Base-by-base conservation (phyloP, 2,329 filamentous ascomycete species). In the Stachybotrys echinatus region DNA sequence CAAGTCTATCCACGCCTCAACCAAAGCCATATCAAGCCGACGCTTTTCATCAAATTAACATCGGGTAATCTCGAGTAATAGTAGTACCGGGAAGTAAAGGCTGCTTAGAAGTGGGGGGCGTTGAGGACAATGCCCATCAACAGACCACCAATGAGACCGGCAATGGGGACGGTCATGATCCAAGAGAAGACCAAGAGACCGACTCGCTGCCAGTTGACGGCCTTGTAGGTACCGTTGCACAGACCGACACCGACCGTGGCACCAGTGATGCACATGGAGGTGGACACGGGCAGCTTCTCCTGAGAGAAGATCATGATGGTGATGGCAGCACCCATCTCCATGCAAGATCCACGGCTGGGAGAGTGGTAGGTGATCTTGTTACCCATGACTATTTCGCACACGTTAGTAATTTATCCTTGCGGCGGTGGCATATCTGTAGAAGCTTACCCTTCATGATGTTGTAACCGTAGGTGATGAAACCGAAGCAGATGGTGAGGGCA, bases 241-340 rank as follows among this genome's bases (percentile, higher is more conserved):
- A 89, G 79, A 61, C 84, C 85, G 48, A 89, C 87, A 50, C 86
- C 86, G 48, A 89, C 82, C 2, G 85, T 89, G 23, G 86, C 85
- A 48, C 87, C 87, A 1, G 85, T 89, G 66, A 90, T 89, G 66
- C 86, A 89, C 85, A 85, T 85, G 14, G 81, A 83, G 1, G 84
- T 89, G 0, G 85, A 89, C 19, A 89, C 85, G 27, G 86, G 86
- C 0, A 89, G 81, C 1, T 78, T 80, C 73, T 77, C 87, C 62
- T 88, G 85, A 0, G 84, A 87, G 74, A 87, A 87, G 62, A 89
- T 67, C 27, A 89, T 78, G 53, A 89, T 80, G 10, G 86, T 89
- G 59, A 89, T 81, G 56, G 87, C 85, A 42, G 87, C 85, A 46
- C 86, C 87, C 78, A 89, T 79, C 64, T 90, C 87, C 85, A 89